Base-by-base conservation (phyloP, 2,329 filamentous ascomycete genomes). In the Colletotrichum paranaense region DNA sequence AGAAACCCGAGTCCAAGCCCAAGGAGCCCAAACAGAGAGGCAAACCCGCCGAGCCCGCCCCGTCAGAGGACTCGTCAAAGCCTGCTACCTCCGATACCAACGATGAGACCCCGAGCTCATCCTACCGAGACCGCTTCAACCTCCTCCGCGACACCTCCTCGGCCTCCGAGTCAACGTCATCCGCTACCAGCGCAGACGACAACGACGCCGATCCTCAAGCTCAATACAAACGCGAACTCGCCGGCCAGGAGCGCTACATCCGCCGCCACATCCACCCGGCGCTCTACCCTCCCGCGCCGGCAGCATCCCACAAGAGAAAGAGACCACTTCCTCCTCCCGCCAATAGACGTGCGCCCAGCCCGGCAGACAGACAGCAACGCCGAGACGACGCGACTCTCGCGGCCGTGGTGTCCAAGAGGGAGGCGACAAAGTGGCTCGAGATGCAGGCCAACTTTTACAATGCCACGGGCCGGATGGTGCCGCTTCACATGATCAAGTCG, bases 361-460 rank as follows among this genome's bases (percentile, higher is more conserved):
- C 46, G 1, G 67, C 35, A 16, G 70, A 73, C 55, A 70, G 49
- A 49, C 55, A 35, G 16, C 70, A 73, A 59, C 59, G 70, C 4
- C 75, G 75, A 24, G 82, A 85, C 72, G 82, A 81, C 42, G 76
- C 78, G 16, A 76, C 85, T 5, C 79, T 86, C 4, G 83, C 79
- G 2, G 68, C 80, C 7, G 75, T 84, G 2, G 80, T 83, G 32
- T 80, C 79, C 72, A 79, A 79, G 64, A 78, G 80, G 49, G 78
- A 80, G 59, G 77, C 74, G 24, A 78, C 78, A 32, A 79, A 79
- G 28, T 86, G 83, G 82, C 78, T 85, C 0, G 81, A 85, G 72
- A 82, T 86, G 78, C 85, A 87, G 73, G 82, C 84, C 35, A 82
- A 81, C 62, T 86, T 86, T 67, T 83, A 79, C 77, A 86, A 86